phyloP scores from a whole-genome alignment of 2,329 filamentous ascomycete species.

The Albifimbria verrucaria region DNA sequence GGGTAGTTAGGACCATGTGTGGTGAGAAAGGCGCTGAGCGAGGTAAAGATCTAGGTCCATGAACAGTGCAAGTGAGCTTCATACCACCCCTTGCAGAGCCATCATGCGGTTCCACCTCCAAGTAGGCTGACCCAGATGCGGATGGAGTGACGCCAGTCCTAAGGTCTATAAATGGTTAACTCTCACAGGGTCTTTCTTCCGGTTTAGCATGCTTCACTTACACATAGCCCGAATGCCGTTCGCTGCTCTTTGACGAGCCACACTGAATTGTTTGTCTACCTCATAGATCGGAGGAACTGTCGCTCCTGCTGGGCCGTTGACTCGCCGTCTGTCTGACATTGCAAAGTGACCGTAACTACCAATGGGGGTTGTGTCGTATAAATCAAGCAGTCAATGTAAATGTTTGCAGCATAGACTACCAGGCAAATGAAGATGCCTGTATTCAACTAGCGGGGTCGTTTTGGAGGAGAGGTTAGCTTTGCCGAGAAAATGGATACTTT shows the following conservation, averaged over 20 bases:
- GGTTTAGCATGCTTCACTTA: slow-evolving; percentile 41
- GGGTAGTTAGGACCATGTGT: slow-evolving; percentile 85
- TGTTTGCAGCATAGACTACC: not conserved
- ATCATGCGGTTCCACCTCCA: slow-evolving; percentile 59
- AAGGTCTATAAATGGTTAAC: slow-evolving; percentile 57
- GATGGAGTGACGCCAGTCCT: slow-evolving; percentile 91
- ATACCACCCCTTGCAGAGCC: slow-evolving; percentile 59
- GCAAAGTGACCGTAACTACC: not conserved
- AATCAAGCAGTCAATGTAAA: not conserved
- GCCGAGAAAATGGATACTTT: not conserved
- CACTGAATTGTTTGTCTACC: slow-evolving; percentile 37
- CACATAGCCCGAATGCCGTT: slow-evolving; percentile 83
- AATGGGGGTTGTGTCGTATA: not conserved
- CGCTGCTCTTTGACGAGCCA: slow-evolving; percentile 55
- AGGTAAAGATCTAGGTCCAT: slow-evolving; percentile 87
- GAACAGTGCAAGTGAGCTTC: slow-evolving; percentile 90
- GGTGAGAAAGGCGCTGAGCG: slow-evolving; percentile 89
- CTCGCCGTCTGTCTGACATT: slow-evolving; percentile 82
- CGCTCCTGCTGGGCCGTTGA: slow-evolving; percentile 80
- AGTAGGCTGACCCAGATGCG: slow-evolving; percentile 87
- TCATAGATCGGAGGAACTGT: slow-evolving; percentile 74
- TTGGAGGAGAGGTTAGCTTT: no score
- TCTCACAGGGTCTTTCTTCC: slow-evolving; percentile 7
- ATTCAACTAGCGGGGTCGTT: not conserved
- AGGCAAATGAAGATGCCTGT: not conserved